Evolutionary conservation across 2,329 filamentous ascomycete species (phyloP).

Genomic region (Pseudocercospora vitis): DNA sequence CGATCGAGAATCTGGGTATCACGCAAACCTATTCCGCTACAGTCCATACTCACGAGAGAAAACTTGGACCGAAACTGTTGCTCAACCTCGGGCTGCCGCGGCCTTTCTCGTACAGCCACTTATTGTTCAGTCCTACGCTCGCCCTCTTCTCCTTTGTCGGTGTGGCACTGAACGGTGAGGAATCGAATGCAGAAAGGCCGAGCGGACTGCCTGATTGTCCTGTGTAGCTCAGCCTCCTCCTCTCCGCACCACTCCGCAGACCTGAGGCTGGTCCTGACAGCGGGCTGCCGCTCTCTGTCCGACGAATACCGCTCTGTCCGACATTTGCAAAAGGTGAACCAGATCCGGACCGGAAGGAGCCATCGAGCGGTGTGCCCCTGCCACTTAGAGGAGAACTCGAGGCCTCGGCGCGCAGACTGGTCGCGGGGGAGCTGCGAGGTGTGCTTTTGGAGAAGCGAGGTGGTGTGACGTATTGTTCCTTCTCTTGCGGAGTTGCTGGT

Average conservation of each 20-base stretch:
- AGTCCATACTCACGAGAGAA: conserved; percentile 15
- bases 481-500: conserved; percentile 65
- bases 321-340: conserved; percentile 12
- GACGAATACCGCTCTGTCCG: conserved; percentile 13
- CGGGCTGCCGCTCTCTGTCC: conserved; percentile 17
- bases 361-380: conserved; percentile 42
- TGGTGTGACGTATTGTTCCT: conserved; percentile 76
- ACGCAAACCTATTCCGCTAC: neutral
- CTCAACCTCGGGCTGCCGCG: conserved; percentile 31
- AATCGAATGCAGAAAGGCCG: conserved; percentile 41
- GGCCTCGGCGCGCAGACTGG: conserved; percentile 38
- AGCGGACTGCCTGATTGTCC: conserved; percentile 50
- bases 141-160: conserved; percentile 48
- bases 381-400: conserved; percentile 60
- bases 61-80: conserved; percentile 18
- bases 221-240: conserved; percentile 64
- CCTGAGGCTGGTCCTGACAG: conserved; percentile 10
- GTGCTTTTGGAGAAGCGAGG: conserved; percentile 80
- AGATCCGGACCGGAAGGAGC: conserved; percentile 23
- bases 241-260: conserved; percentile 31
- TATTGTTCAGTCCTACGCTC: conserved; percentile 80
- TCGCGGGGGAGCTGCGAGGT: conserved; percentile 59
- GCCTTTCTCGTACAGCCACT: conserved; percentile 90
- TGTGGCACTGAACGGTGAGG: conserved; percentile 25
- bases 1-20: neutral